A percentile compares a stretch with the other conserved stretches of the same genome.
Conservation (phyloP, 306 rosid genomes). For the Macrotyloma uniflorum region DNA sequence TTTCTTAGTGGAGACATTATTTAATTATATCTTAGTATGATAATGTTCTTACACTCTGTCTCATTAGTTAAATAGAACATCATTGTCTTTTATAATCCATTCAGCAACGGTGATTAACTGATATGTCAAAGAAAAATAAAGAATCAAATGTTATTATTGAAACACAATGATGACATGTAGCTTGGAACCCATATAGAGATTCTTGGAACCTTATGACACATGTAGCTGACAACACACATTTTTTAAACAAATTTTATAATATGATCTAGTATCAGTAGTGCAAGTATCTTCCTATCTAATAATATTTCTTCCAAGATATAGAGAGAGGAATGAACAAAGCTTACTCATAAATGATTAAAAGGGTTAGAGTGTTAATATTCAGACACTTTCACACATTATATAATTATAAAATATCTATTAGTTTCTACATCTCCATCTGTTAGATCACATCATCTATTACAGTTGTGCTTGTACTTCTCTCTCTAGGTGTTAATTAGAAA, state of each 20-base stretch:
- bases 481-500: background rate
- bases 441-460: background rate
- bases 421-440: background rate
- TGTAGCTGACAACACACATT: conserved; percentile 14
- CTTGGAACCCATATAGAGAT: conserved; percentile 9
- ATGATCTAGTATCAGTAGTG: background rate
- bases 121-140: background rate
- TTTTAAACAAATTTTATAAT: conserved; percentile 11
- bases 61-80: conserved; percentile 11
- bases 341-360: conserved; percentile 8
- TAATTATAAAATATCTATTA: background rate
- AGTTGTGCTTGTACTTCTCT: background rate
- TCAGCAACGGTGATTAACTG: conserved; percentile 28
- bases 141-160: conserved; percentile 26
- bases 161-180: conserved; percentile 39
- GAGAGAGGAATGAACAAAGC: conserved; percentile 10
- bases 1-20: conserved; percentile 8
- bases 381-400: background rate
- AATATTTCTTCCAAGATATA: background rate
- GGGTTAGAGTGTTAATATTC: background rate
- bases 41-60: conserved; percentile 24
- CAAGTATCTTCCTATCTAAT: background rate
- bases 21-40: conserved; percentile 27
- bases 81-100: conserved; percentile 20
- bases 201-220: conserved; percentile 27